Percentiles rank a stretch among this genome's conserved stretches.
These are phyloP conservation scores for Rutidosis leptorrhynchoides DNA, from an alignment of 129 eudicot species.

Conservation along the genomic window DNA sequence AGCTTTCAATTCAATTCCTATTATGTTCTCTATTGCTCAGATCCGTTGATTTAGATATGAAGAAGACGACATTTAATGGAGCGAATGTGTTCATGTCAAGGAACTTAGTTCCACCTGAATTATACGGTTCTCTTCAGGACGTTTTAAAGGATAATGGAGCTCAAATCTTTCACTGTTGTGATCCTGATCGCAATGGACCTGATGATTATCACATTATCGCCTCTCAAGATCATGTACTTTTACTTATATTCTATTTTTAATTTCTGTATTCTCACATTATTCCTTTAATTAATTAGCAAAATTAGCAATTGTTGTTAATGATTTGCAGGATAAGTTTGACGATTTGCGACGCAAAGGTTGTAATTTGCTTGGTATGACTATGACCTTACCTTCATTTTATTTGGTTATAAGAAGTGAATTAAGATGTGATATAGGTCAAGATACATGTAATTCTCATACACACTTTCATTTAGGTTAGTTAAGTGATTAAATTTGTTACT, in stretches of 20 bases:
- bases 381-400: conserved; percentile 24
- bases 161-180: conserved; percentile 66
- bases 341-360: conserved; percentile 67
- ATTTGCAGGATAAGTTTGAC: conserved; percentile 61
- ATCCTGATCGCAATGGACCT: conserved; percentile 77
- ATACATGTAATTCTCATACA: background rate
- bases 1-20: too few relatives aligned
- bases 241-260: background rate
- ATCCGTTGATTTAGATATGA: conserved; percentile 33
- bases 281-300: background rate
- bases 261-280: background rate
- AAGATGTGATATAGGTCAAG: background rate
- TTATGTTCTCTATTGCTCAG: too few relatives aligned
- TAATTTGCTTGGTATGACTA: conserved; percentile 67
- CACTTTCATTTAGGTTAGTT: background rate
- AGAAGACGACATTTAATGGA: conserved; percentile 69
- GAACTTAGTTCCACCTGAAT: conserved; percentile 84
- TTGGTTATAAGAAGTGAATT: background rate
- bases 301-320: background rate
- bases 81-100: conserved; percentile 89
- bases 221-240: conserved; percentile 58
- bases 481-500: background rate
- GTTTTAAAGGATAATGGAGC: conserved; percentile 88
- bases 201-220: conserved; percentile 82
- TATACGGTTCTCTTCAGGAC: conserved; percentile 72